These are phyloP conservation scores for Closterium sp. DNA, from an alignment of 139 green algal genomes.

Conservation along the genomic window DNA sequence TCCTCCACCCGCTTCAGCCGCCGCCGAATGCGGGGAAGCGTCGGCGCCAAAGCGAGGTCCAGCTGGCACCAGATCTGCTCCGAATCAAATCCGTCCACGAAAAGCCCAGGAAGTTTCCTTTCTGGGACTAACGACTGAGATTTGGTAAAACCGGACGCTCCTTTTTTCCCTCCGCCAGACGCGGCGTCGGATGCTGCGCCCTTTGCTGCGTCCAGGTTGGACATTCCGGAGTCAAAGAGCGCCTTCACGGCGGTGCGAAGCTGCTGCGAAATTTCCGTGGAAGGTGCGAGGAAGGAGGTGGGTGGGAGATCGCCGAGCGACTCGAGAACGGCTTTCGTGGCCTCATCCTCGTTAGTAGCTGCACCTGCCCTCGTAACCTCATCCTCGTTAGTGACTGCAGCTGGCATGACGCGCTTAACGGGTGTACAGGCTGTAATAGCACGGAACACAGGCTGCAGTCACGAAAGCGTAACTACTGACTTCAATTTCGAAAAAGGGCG, in stretches of 20 bases:
- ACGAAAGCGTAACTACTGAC: background rate
- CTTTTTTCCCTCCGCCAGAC: background rate
- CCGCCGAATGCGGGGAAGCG: background rate
- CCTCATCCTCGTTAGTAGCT: background rate
- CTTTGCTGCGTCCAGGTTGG: background rate
- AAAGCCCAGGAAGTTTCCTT: background rate
- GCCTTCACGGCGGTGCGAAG: background rate
- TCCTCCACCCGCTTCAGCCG: background rate
- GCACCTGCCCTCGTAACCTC: too few relatives aligned
- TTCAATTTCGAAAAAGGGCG: too few relatives aligned
- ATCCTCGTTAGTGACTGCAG: background rate
- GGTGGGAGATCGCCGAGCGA: background rate
- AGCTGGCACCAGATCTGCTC: conserved; percentile 26
- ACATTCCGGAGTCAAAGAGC: background rate
- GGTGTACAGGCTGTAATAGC: background rate
- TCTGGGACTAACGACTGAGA: background rate
- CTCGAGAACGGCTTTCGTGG: background rate
- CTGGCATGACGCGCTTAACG: background rate
- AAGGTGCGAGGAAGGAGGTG: background rate
- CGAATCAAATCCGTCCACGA: conserved; percentile 17
- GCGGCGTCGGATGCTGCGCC: background rate
- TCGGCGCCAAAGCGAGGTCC: background rate
- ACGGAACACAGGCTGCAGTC: background rate
- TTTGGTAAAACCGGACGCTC: background rate
- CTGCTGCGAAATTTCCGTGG: background rate